Evolutionary conservation across 2,329 filamentous ascomycete species (phyloP), one percentile per base, ranked within the genome.

Genomic region (Colletotrichum gloeosporioides): DNA sequence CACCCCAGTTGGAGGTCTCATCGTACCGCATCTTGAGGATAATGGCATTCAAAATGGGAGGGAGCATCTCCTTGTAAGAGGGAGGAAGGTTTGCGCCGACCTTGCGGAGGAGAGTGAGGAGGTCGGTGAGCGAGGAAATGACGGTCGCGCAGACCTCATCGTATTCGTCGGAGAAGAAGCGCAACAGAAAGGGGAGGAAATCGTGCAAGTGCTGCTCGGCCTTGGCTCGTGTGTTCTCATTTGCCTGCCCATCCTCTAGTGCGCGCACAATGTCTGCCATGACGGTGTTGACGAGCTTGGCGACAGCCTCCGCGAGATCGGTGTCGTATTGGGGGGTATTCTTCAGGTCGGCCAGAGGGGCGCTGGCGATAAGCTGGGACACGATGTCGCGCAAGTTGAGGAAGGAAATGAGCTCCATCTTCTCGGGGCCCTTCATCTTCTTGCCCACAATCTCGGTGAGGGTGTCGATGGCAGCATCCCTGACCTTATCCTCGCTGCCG

Each of bases 1-100:
- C 93, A 49, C 96, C 96, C 96, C 96, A 99, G 25, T 92, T 94
- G 2, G 95, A 94, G 8, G 96, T 98, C 83, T 98, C 96, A 81
- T 99, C 97, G 82, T 98, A 99, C 82, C 96, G 94, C 96, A 99
- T 98, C 87, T 99, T 99, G 72, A 92, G 90, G 76, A 99, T 94
- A 80, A 99, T 96, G 71, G 96, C 95, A 83, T 98, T 95, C 74
- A 99, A 88, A 69, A 99, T 96, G 6, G 95, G 95, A 31, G 95
- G 92, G 15, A 99, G 89, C 90, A 98, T 97, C 68, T 92, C 90
- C n/a, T 92, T 89, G 84, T 98, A 97, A 71, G 94, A 91, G 64
- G 90, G 86, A 22, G 94, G 93, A n/a, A 98, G 88, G 25, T 92
- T 89, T 53, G 44, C 44, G 64, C 59, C 91, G 49, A 96, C 89